Evolutionary conservation across 2,329 filamentous ascomycete species (phyloP).

Genomic region (Sarocladium kiliense): DNA sequence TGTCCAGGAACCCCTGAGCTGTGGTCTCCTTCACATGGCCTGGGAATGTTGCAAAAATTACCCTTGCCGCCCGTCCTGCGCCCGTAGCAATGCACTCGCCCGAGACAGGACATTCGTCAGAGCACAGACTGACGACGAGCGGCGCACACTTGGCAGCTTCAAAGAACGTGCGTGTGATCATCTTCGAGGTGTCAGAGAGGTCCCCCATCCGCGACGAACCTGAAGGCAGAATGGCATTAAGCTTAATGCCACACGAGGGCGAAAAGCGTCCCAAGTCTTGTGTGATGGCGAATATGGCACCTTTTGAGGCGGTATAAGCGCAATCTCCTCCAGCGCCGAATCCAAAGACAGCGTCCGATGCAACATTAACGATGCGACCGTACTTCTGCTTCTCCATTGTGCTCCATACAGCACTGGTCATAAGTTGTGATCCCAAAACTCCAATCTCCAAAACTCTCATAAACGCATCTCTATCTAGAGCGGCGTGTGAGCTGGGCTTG

Average conservation of each 20-base stretch:
- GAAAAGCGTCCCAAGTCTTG: conserved; percentile 14
- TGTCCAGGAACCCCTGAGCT: conserved; percentile 13
- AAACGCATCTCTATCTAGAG: conserved; percentile 9
- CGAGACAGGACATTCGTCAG: conserved; percentile 16
- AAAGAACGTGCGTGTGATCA: conserved; percentile 15
- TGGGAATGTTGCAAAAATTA: conserved; percentile 15
- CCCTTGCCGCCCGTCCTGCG: conserved; percentile 14
- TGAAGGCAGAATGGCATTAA: conserved; percentile 15
- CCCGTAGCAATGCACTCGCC: conserved; percentile 14
- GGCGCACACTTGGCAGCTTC: conserved; percentile 10
- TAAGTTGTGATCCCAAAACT: conserved; percentile 11
- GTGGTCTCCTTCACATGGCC: conserved; percentile 12
- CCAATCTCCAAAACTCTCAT: conserved; percentile 14
- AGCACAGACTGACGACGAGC: conserved; percentile 14
- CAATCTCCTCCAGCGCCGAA: conserved; percentile 16
- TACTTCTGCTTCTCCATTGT: conserved; percentile 13
- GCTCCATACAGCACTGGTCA: conserved; percentile 14
- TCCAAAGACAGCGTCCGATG: conserved; percentile 15
- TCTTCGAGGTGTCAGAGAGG: conserved; percentile 14
- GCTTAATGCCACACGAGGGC: conserved; percentile 13
- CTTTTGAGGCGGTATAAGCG: conserved; percentile 13
- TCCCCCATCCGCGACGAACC: conserved; percentile 17
- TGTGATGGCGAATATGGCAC: conserved; percentile 12
- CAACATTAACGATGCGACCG: not conserved
- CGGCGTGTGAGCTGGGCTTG: not conserved